A percentile compares a stretch with the other conserved stretches of the same genome.
These are phyloP conservation scores for Blastomyces emzantsi DNA, from an alignment of 2,329 filamentous ascomycete genomes.

Conservation along the genomic window DNA sequence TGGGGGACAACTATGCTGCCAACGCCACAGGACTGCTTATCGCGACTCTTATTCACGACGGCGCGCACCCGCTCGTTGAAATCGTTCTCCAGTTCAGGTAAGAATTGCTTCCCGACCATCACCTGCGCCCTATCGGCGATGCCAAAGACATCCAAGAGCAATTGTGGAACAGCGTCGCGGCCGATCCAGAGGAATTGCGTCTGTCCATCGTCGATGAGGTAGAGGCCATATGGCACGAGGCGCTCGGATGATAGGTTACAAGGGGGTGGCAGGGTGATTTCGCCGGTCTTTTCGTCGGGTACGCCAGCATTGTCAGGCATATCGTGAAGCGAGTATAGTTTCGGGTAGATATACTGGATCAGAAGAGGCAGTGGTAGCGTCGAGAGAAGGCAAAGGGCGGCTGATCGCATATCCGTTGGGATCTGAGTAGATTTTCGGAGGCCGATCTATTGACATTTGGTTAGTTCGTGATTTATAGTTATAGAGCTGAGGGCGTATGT, in stretches of 20 bases:
- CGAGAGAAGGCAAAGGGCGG: slow-evolving; percentile 86
- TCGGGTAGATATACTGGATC: slow-evolving; percentile 86
- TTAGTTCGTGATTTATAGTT: not conserved
- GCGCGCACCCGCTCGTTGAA: slow-evolving; percentile 91
- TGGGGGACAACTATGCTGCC: slow-evolving; percentile 91
- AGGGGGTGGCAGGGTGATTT: slow-evolving; percentile 77
- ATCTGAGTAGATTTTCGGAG: slow-evolving; percentile 90
- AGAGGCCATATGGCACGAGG: slow-evolving; percentile 81
- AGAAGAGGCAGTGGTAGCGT: slow-evolving; percentile 83
- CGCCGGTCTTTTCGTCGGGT: slow-evolving; percentile 74
- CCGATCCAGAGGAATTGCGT: slow-evolving; percentile 98
- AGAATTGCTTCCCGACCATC: slow-evolving; percentile 78
- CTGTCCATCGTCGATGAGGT: slow-evolving; percentile 94
- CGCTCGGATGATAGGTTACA: slow-evolving; percentile 81
- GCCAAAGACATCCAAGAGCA: slow-evolving; percentile 84
- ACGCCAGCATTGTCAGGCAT: slow-evolving; percentile 92
- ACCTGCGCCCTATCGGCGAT: slow-evolving; percentile 72
- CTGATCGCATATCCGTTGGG: slow-evolving; percentile 84
- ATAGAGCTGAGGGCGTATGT: slow-evolving; percentile 11
- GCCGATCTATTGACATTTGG: slow-evolving; percentile 47
- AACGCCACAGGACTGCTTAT: slow-evolving; percentile 76
- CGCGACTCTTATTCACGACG: slow-evolving; percentile 84
- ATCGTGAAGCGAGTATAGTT: slow-evolving; percentile 80
- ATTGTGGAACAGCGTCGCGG: slow-evolving; percentile 80
- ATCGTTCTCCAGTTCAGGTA: slow-evolving; percentile 86